Evolutionary conservation across 75 land plant genomes (phyloP).

Genomic region (Pinus tabuliformis): DNA sequence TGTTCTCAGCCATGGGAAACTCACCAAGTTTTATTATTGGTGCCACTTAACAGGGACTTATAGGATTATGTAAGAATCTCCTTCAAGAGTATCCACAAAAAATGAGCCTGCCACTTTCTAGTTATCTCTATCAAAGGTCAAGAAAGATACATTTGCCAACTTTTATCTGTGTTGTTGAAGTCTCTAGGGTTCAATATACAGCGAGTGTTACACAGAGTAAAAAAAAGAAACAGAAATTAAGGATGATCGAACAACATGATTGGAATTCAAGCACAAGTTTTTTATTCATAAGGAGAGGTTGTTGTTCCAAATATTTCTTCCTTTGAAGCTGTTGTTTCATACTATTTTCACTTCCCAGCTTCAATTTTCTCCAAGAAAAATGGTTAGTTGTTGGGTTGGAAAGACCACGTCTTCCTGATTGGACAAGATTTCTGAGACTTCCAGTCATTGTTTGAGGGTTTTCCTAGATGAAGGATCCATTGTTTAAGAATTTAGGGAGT

Average conservation of each 20-base stretch:
- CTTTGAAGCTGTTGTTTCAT: not conserved
- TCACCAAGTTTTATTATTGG: too few relatives aligned
- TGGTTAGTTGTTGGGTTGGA: too few relatives aligned
- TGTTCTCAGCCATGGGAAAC: too few relatives aligned
- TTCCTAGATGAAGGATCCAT: too few relatives aligned
- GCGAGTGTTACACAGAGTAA: constrained; percentile 13
- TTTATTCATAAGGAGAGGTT: not conserved
- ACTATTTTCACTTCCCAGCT: too few relatives aligned
- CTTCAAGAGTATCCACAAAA: constrained; percentile 27
- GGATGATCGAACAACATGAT: constrained; percentile 17
- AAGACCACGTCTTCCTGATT: too few relatives aligned
- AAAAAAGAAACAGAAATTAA: constrained; percentile 22
- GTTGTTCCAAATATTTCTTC: not conserved
- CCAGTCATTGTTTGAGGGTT: too few relatives aligned
- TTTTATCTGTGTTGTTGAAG: constrained; percentile 13
- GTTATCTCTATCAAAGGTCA: constrained; percentile 10
- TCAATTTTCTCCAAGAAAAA: too few relatives aligned
- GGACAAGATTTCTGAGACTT: too few relatives aligned
- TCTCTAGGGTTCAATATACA: constrained; percentile 15
- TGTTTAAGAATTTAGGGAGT: too few relatives aligned
- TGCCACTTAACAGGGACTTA: too few relatives aligned
- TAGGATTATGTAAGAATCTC: constrained; percentile 22
- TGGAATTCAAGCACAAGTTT: constrained; percentile 11
- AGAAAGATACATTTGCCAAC: constrained; percentile 15
- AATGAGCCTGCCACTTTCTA: constrained; percentile 1